A percentile compares a stretch with the other conserved stretches of the same genome.
Conservation (phyloP, 1,284 basidiomycete species). For the Ceratobasidium sp. region DNA sequence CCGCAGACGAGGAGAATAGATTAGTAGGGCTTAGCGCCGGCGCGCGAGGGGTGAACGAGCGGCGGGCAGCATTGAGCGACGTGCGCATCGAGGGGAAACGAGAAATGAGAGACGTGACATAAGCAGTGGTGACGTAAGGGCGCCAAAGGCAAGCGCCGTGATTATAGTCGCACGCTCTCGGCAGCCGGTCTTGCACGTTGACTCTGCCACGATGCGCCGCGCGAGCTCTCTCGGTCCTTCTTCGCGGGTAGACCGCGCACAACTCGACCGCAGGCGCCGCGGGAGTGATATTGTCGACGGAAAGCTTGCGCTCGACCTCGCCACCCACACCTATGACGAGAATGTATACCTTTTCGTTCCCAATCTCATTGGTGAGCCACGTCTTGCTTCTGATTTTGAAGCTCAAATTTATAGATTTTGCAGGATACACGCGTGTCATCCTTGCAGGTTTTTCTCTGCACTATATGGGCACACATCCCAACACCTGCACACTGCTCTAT, state of each 20-base stretch:
- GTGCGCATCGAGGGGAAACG: slow-evolving; percentile 23
- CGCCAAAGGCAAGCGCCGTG: neutral
- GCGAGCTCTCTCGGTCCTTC: neutral
- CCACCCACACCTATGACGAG: slow-evolving; percentile 88
- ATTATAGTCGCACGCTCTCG: slow-evolving; percentile 21
- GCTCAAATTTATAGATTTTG: neutral
- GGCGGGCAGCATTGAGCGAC: slow-evolving; percentile 19
- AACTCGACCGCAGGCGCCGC: slow-evolving; percentile 44
- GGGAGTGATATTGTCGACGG: slow-evolving; percentile 67
- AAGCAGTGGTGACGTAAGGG: slow-evolving; percentile 15
- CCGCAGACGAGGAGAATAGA: slow-evolving; percentile 8
- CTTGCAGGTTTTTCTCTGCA: slow-evolving; percentile 91
- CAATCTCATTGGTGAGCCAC: slow-evolving; percentile 87
- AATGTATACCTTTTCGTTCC: slow-evolving; percentile 97
- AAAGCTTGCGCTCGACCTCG: slow-evolving; percentile 83
- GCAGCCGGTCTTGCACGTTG: slow-evolving; percentile 32
- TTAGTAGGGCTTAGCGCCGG: neutral
- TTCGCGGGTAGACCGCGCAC: slow-evolving; percentile 15
- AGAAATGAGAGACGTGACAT: slow-evolving; percentile 1
- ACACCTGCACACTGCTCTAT: slow-evolving; percentile 92
- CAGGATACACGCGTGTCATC: slow-evolving; percentile 93
- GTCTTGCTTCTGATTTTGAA: neutral
- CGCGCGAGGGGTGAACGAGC: neutral
- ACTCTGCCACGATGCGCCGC: slow-evolving; percentile 17
- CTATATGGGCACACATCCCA: slow-evolving; percentile 96